These are phyloP conservation scores for Penicillium sp. DNA, from an alignment of 2,329 filamentous ascomycete species.

Conservation along the genomic window DNA sequence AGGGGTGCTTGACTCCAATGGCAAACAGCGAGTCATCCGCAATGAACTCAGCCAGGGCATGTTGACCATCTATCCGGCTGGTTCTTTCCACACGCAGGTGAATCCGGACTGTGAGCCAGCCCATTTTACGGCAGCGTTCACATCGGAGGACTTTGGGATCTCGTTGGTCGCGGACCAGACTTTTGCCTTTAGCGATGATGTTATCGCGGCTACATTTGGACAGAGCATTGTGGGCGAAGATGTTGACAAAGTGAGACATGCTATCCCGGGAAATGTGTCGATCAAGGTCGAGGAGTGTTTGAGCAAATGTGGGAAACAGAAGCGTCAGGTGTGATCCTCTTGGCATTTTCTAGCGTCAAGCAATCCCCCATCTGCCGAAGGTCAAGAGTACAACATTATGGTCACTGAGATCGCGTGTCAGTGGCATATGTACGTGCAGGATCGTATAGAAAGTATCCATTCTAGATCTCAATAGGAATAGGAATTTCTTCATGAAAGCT, in stretches of 20 bases:
- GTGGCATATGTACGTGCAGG: not conserved
- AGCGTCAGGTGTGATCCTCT: slow-evolving; percentile 10
- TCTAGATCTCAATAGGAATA: not conserved
- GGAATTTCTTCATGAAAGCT: not conserved
- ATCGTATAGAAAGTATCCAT: not conserved
- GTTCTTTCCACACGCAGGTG: slow-evolving; percentile 31
- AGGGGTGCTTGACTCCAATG: not conserved
- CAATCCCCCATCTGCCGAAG: not conserved
- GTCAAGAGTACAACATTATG: not conserved
- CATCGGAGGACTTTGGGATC: slow-evolving; percentile 24
- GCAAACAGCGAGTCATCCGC: slow-evolving; percentile 21
- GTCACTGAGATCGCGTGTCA: not conserved
- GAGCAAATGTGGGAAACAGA: slow-evolving; percentile 27
- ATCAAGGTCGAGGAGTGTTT: slow-evolving; percentile 30
- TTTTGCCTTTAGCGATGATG: slow-evolving; percentile 23
- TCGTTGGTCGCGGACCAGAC: slow-evolving; percentile 22
- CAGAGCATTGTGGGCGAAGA: slow-evolving; percentile 17
- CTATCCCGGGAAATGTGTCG: slow-evolving; percentile 19
- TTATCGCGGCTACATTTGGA: slow-evolving; percentile 24
- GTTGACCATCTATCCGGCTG: slow-evolving; percentile 29
- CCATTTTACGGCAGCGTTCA: slow-evolving; percentile 29
- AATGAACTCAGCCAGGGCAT: slow-evolving; percentile 20
- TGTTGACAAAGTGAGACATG: slow-evolving; percentile 14
- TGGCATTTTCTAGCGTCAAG: not conserved
- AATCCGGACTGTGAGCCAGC: slow-evolving; percentile 30